Evolutionary conservation across 345 rosid genomes (phyloP), one percentile per base, ranked within the genome.

Genomic region (Microcos paniculata): DNA sequence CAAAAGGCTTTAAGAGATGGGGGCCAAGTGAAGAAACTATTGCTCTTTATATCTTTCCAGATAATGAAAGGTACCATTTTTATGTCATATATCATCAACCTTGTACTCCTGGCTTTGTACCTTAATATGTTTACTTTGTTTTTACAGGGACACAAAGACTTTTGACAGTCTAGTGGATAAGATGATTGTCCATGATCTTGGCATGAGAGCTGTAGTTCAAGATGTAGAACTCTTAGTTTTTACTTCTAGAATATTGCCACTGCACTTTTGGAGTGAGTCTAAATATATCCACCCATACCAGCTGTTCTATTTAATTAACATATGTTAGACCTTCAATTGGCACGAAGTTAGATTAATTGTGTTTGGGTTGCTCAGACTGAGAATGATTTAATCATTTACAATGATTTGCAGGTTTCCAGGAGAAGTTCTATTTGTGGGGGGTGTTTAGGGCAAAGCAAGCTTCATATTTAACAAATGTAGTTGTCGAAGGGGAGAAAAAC

Each of bases 41-140:
- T 66, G 98, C 86, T 48, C 90, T 89, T 6, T 94, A 84, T 74
- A 81, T 94, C 77, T 90, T 94, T 72, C 90, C 97, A 52, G 78
- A 78, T 33, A 67, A 57, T 62, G 82, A 81, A 65, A 83, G 92
- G 96, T 90, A 3, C 15, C 59, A 51, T 69, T 18, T 72, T 46
- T 67, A 18, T 48, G 56, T 77, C 40, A 35, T 55, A 48, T 49
- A n/a, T 61, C 35, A 6, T 33, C 10, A 24, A 43, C 31, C 33
- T 63, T 73, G 19, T 72, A 63, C 30, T 46, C 30, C 43, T 14
- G 53, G 10, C 55, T 42, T 8, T 7, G 15, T 43, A 61, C 52
- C 35, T 70, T 72, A 14, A 35, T 69, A 49, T 73, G 28, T 70
- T 21, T 43, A 40, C 26, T 62, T 46, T 69, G n/a, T 31, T 73